Evolutionary conservation across 2,329 filamentous ascomycete genomes (phyloP).

Genomic region (Lasiodiplodia gonubiensis): DNA sequence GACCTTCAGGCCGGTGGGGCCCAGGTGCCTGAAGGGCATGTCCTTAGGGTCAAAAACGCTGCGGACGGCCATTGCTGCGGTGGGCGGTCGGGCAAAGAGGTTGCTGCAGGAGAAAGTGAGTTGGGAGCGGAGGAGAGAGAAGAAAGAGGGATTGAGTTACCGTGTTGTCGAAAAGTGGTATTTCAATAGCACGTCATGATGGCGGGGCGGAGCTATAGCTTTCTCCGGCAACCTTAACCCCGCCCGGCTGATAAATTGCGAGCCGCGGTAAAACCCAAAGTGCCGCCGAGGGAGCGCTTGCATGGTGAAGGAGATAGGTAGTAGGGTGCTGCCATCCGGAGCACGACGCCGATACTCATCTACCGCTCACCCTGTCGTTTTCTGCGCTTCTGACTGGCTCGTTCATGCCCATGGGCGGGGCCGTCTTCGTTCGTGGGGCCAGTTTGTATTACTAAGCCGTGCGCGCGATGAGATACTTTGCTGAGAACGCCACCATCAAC

Average conservation of each 20-base stretch:
- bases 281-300: not conserved
- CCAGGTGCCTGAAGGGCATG: slow-evolving; percentile 54
- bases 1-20: slow-evolving; percentile 56
- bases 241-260: slow-evolving; percentile 10
- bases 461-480: no score
- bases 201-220: slow-evolving; percentile 5
- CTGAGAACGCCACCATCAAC: no score
- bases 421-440: no score
- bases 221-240: slow-evolving; percentile 16
- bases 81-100: not conserved
- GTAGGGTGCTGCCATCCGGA: not conserved
- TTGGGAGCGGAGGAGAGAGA: not conserved
- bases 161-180: slow-evolving; percentile 20
- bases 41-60: slow-evolving; percentile 58
- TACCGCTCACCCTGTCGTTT: no score
- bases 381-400: no score
- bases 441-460: no score
- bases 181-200: slow-evolving; percentile 7
- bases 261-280: not conserved
- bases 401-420: no score
- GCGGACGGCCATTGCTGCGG: slow-evolving; percentile 42
- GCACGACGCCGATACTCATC: not conserved
- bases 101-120: slow-evolving; percentile 8
- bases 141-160: not conserved
- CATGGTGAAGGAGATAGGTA: not conserved